A percentile compares a stretch with the other conserved stretches of the same genome.
These are phyloP conservation scores for Sarcodon sp. DNA, from an alignment of 768 basidiomycete species.

Conservation along the genomic window DNA sequence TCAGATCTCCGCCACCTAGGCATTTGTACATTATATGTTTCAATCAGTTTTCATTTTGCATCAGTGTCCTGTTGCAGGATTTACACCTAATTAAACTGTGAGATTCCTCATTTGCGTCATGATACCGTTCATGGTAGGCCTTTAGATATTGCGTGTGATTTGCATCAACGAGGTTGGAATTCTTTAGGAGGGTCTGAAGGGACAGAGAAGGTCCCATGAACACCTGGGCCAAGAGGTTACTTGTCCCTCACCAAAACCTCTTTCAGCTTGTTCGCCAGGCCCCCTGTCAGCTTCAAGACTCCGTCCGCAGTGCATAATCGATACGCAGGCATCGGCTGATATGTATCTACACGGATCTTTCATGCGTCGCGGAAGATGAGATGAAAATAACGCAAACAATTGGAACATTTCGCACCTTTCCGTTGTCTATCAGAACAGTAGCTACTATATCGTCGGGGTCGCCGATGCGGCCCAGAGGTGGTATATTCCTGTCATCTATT, in stretches of 20 bases:
- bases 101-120: too few relatives aligned
- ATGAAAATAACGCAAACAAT: not conserved
- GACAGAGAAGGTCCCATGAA: too few relatives aligned
- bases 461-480: slow-evolving; percentile 62
- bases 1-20: too few relatives aligned
- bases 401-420: slow-evolving; percentile 31
- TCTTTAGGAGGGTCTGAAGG: too few relatives aligned
- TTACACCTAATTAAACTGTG: too few relatives aligned
- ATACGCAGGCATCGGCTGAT: slow-evolving; percentile 77
- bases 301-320: slow-evolving; percentile 71
- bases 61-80: too few relatives aligned
- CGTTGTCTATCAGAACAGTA: slow-evolving; percentile 57
- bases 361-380: not conserved
- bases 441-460: slow-evolving; percentile 80
- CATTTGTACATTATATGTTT: too few relatives aligned
- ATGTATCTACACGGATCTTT: slow-evolving; percentile 60
- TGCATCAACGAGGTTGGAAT: too few relatives aligned
- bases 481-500: slow-evolving; percentile 56
- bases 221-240: not conserved
- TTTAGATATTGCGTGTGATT: too few relatives aligned
- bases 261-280: slow-evolving; percentile 38
- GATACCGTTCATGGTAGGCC: too few relatives aligned
- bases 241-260: slow-evolving; percentile 18
- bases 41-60: too few relatives aligned
- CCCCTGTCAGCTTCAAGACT: slow-evolving; percentile 52